Conservation (phyloP, 257 asterid species). For the Salvia miltiorrhiza region DNA sequence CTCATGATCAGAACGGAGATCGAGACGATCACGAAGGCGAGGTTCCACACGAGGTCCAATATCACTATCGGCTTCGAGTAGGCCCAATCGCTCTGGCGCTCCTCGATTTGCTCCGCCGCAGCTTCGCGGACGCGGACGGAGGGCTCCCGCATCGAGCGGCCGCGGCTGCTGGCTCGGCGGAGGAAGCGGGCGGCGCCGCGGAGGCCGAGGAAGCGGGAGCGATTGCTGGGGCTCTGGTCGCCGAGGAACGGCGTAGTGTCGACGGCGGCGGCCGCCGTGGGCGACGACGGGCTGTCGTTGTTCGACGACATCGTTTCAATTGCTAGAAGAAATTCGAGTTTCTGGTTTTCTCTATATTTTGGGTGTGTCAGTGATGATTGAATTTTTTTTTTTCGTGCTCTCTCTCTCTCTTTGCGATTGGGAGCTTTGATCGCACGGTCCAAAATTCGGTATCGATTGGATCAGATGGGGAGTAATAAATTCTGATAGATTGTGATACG, state of each 20-base stretch:
- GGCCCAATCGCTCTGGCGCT: conserved; percentile 66
- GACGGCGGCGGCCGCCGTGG: conserved; percentile 27
- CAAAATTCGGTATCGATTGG: not conserved
- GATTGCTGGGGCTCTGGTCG: conserved; percentile 32
- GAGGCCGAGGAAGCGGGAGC: conserved; percentile 43
- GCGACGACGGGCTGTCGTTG: conserved; percentile 21
- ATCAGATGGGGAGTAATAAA: not conserved
- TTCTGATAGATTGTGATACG: not conserved
- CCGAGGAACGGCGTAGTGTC: conserved; percentile 42
- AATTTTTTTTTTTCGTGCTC: not conserved
- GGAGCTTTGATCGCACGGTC: conserved; percentile 22
- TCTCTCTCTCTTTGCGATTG: not conserved
- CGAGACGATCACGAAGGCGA: conserved; percentile 50
- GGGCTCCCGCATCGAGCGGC: conserved; percentile 65
- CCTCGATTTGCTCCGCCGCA: conserved; percentile 60
- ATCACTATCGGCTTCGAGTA: conserved; percentile 64
- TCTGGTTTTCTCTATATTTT: conserved; percentile 10
- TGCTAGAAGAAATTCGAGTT: not conserved
- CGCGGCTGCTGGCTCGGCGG: conserved; percentile 60
- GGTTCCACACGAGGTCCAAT: conserved; percentile 61
- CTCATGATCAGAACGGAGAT: conserved; percentile 45
- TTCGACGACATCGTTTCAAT: conserved; percentile 39
- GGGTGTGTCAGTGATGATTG: conserved; percentile 7
- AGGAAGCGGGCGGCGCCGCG: conserved; percentile 60
- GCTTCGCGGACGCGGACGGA: conserved; percentile 64